Evolutionary conservation across 768 basidiomycete genomes (phyloP).

Genomic region (Pleurotus cornucopiae): DNA sequence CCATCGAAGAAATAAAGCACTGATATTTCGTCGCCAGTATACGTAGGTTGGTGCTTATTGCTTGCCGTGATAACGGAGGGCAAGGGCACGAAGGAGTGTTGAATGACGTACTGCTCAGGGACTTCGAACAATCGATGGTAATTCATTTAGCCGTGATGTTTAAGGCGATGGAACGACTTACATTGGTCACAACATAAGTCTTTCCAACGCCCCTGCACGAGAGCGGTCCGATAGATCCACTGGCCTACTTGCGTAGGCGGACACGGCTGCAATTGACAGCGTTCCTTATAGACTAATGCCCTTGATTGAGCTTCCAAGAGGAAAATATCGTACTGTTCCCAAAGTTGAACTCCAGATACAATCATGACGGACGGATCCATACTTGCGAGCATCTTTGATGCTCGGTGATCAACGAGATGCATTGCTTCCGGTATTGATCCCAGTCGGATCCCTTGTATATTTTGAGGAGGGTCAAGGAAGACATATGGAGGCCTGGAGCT

Average conservation of each 20-base stretch:
- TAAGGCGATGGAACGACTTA: background rate
- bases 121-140: background rate
- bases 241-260: background rate
- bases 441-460: background rate
- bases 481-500: background rate
- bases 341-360: background rate
- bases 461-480: background rate
- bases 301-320: background rate
- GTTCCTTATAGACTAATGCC: background rate
- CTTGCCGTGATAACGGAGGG: background rate
- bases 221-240: background rate
- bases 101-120: background rate
- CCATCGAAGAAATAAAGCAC: background rate
- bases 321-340: constrained; percentile 1
- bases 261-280: background rate
- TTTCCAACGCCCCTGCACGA: background rate
- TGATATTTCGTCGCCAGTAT: background rate
- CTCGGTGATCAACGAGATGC: background rate
- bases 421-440: background rate
- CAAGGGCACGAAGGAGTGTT: background rate
- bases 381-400: background rate
- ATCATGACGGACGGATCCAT: background rate
- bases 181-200: background rate
- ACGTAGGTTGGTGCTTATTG: background rate
- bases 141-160: too few species aligned